Evolutionary conservation across 2,329 filamentous ascomycete genomes (phyloP), one percentile per base, ranked within the genome.

Genomic region (Fusarium austroafricanum): DNA sequence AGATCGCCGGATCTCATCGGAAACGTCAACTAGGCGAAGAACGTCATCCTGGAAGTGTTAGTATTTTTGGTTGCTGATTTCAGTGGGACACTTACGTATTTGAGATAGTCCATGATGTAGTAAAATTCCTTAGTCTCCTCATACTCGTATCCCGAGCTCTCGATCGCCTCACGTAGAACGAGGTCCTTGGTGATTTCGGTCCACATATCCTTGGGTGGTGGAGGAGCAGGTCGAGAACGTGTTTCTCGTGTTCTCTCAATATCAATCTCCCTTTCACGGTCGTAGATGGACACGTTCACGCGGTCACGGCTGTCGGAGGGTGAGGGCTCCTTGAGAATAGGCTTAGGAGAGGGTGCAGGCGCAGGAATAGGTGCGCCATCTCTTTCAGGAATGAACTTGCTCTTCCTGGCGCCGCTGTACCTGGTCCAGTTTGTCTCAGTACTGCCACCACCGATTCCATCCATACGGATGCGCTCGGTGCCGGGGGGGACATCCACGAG

Each of bases 161-260:
- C 90, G 68, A 98, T 92, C 18, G 96, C 96, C 76, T 97, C 94
- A 52, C 91, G 89, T 60, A 90, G 85, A 17, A 98, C 93, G 35
- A 98, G 81, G 71, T 97, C 94, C 80, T 97, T 97, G 44, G 95
- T 97, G 72, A 99, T 93, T 80, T 98, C 96, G 0, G 96, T 99
- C 95, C 95, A 98, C 83, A 97, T 92, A 61, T 91, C 88, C 56
- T 87, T 85, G 31, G 85, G 81, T 51, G 79, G 74, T 54, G 73
- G 85, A 58, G 69, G 76, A 49, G 65, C 78, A 64, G 74, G 77
- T 33, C 79, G 80, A 56, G 80, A 78, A 67, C 81, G 81, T 65
- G 49, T 15, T 51, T 90, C 88, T 18, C 82, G 83, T 23, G 84
- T 82, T 70, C 87, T 85, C 49, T 88, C 86, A 29, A 88, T 80